Conservation (phyloP, 306 rosid species). For the Alnus glutinosa region DNA sequence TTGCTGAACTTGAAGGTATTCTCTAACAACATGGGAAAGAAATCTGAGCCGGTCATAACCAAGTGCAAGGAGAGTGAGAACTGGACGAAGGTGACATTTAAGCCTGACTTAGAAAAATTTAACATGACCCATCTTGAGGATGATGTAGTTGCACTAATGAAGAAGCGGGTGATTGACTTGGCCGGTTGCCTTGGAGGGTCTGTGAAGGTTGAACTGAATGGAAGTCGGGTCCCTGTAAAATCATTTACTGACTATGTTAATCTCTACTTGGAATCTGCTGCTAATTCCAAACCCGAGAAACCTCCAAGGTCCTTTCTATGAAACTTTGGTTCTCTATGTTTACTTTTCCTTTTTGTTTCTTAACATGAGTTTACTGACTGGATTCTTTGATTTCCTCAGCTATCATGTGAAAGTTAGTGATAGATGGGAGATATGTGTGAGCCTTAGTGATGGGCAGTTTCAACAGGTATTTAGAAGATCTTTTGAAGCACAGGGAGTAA, state of each 20-base stretch:
- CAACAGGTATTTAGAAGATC: conserved; percentile 63
- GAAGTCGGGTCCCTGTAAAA: conserved; percentile 51
- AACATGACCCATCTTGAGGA: conserved; percentile 84
- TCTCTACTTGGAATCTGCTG: conserved; percentile 69
- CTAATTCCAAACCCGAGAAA: conserved; percentile 42
- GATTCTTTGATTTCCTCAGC: conserved; percentile 37
- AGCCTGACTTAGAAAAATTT: conserved; percentile 84
- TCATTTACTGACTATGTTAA: conserved; percentile 80
- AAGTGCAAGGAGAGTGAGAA: conserved; percentile 78
- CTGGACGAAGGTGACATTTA: conserved; percentile 92
- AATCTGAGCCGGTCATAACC: conserved; percentile 66
- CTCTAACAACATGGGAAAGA: conserved; percentile 75
- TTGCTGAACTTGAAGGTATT: conserved; percentile 54
- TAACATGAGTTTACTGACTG: conserved; percentile 14
- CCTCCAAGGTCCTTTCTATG: conserved; percentile 59
- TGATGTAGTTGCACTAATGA: conserved; percentile 91
- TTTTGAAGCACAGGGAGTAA: conserved; percentile 14
- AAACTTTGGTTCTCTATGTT: background rate
- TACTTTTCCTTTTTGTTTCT: background rate
- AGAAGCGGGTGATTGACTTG: conserved; percentile 84
- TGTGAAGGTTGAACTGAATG: conserved; percentile 90
- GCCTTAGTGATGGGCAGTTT: conserved; percentile 91
- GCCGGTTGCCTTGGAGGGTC: conserved; percentile 94
- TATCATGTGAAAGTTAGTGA: conserved; percentile 67
- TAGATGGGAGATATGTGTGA: conserved; percentile 89